These are phyloP conservation scores for Rhodosporidiobolus sp. DNA, from an alignment of 768 basidiomycete species.

Conservation along the genomic window DNA sequence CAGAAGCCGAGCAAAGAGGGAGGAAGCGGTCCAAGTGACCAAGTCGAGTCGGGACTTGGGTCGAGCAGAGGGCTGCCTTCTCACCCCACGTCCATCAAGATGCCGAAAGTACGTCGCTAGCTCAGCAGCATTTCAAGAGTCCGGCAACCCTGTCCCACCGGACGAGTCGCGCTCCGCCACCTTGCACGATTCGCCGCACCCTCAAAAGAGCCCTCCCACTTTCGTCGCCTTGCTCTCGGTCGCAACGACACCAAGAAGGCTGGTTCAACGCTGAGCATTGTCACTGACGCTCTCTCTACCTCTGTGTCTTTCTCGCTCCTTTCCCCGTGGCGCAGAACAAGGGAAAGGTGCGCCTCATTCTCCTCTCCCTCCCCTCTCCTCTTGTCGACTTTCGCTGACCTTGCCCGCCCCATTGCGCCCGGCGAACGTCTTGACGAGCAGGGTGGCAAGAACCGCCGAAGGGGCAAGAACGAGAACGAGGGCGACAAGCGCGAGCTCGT, in stretches of 20 bases:
- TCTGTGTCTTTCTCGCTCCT: too few species aligned
- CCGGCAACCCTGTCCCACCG: too few species aligned
- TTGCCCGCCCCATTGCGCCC: not conserved
- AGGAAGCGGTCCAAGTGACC: not conserved
- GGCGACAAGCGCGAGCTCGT: slow-evolving; percentile 98
- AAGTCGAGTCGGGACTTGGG: not conserved
- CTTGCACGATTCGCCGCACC: not conserved
- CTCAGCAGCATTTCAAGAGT: too few species aligned
- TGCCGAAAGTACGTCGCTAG: too few species aligned
- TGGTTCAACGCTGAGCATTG: too few species aligned
- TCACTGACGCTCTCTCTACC: not conserved
- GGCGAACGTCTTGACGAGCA: slow-evolving; percentile 47
- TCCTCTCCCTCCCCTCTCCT: not conserved
- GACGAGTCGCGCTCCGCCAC: not conserved
- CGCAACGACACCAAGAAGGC: too few species aligned
- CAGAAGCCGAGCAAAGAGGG: not conserved
- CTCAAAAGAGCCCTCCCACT: not conserved
- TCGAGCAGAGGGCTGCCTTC: not conserved
- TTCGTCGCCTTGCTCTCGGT: too few species aligned
- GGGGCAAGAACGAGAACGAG: slow-evolving; percentile 99
- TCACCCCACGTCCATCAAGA: too few species aligned
- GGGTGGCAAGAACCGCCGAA: slow-evolving; percentile 98
- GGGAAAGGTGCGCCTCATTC: slow-evolving; percentile 30
- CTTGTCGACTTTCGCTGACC: not conserved
- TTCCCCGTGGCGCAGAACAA: slow-evolving; percentile 19